Evolutionary conservation across 768 basidiomycete genomes (phyloP).

Genomic region (Termitomyces bulborhizus): DNA sequence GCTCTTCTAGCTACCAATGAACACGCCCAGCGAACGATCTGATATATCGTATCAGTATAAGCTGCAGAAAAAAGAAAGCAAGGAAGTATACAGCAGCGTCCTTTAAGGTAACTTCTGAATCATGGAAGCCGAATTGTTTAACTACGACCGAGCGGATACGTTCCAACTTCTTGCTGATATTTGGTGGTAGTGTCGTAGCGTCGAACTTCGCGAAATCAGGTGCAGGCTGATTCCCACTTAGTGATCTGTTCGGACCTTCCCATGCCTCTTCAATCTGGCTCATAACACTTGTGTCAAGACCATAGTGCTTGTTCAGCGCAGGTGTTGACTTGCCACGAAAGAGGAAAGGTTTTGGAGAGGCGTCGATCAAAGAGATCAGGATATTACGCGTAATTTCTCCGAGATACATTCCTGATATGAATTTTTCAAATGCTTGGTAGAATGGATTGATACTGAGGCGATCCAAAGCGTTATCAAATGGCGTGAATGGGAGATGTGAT

Average conservation of each 20-base stretch:
- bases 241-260: slow-evolving; percentile 35
- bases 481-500: slow-evolving; percentile 76
- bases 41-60: slow-evolving; percentile 12
- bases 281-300: slow-evolving; percentile 90
- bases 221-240: slow-evolving; percentile 21
- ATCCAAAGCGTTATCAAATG: slow-evolving; percentile 89
- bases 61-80: background rate
- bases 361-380: slow-evolving; percentile 76
- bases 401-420: slow-evolving; percentile 98
- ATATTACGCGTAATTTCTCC: slow-evolving; percentile 90
- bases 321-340: slow-evolving; percentile 76
- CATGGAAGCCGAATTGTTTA: slow-evolving; percentile 51
- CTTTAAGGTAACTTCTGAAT: slow-evolving; percentile 46
- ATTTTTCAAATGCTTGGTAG: slow-evolving; percentile 95
- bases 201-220: slow-evolving; percentile 34
- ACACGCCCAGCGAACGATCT: slow-evolving; percentile 80
- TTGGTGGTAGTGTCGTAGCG: slow-evolving; percentile 22
- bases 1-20: slow-evolving; percentile 77
- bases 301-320: slow-evolving; percentile 84
- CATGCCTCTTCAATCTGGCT: slow-evolving; percentile 78
- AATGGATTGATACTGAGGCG: slow-evolving; percentile 91
- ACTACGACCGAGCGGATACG: slow-evolving; percentile 56
- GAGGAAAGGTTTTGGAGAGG: slow-evolving; percentile 61
- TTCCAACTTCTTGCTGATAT: slow-evolving; percentile 35
- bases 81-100: slow-evolving; percentile 46